A percentile compares a stretch with the other conserved stretches of the same genome.
These are phyloP conservation scores for Heterobasidion occidentale DNA, from an alignment of 1,284 basidiomycete species.

Conservation along the genomic window DNA sequence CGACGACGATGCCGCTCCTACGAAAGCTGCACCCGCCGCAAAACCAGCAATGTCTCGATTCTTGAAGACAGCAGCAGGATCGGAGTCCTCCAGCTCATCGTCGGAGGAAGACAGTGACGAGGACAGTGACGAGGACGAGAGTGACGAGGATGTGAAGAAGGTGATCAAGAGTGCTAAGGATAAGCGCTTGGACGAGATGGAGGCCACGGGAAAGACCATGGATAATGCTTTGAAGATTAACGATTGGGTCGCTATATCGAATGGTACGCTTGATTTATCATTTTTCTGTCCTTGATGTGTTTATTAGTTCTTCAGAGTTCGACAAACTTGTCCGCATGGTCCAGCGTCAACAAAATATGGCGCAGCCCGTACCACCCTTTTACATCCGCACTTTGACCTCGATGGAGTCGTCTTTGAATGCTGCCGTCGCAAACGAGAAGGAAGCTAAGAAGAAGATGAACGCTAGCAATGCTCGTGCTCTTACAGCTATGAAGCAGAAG, in stretches of 20 bases:
- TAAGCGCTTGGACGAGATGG: slow-evolving; percentile 85
- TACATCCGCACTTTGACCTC: slow-evolving; percentile 76
- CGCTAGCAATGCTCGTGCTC: slow-evolving; percentile 86
- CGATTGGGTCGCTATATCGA: slow-evolving; percentile 92
- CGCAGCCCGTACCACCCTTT: slow-evolving; percentile 83
- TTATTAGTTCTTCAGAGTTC: slow-evolving; percentile 62
- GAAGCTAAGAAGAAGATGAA: slow-evolving; percentile 96
- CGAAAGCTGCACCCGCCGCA: slow-evolving; percentile 38
- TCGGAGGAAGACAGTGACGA: slow-evolving; percentile 38
- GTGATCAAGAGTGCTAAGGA: slow-evolving; percentile 83
- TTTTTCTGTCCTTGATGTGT: slow-evolving; percentile 4
- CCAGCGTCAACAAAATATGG: slow-evolving; percentile 80
- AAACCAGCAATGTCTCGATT: slow-evolving; percentile 73
- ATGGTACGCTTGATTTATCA: slow-evolving; percentile 44
- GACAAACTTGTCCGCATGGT: slow-evolving; percentile 92
- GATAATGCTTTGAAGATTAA: slow-evolving; percentile 95
- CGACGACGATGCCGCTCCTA: slow-evolving; percentile 54
- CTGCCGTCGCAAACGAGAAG: slow-evolving; percentile 80
- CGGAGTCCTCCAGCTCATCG: slow-evolving; percentile 29
- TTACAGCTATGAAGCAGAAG: slow-evolving; percentile 97
- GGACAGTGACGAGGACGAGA: slow-evolving; percentile 51
- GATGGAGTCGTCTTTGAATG: slow-evolving; percentile 75
- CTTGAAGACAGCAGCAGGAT: slow-evolving; percentile 40
- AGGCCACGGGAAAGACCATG: slow-evolving; percentile 82
- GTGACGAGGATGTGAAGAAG: slow-evolving; percentile 61